Percentiles rank a stretch among this genome's conserved stretches.
Conservation (phyloP, 2,329 filamentous ascomycete genomes). For the Claviceps sp. region DNA sequence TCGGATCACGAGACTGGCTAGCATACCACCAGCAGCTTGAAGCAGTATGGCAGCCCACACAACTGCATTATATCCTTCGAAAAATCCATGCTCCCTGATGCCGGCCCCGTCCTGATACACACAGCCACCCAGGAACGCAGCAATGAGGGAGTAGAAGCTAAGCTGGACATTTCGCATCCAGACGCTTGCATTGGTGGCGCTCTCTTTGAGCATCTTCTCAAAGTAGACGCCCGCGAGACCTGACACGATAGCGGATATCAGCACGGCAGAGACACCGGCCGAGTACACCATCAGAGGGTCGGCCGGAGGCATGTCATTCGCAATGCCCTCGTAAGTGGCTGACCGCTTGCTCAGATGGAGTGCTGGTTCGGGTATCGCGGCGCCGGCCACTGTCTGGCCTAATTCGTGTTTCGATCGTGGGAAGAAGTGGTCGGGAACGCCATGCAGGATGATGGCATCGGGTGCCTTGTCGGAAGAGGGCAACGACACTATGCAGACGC, state of each 20-base stretch:
- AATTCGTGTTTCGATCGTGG: constrained; percentile 69
- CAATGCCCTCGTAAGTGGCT: constrained; percentile 83
- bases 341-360: constrained; percentile 46
- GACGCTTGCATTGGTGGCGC: constrained; percentile 59
- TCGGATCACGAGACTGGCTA: constrained; percentile 38
- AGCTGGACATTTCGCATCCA: constrained; percentile 95
- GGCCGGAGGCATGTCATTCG: constrained; percentile 38
- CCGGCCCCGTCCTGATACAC: constrained; percentile 75
- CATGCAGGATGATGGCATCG: constrained; percentile 46
- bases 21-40: constrained; percentile 71
- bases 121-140: constrained; percentile 75
- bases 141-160: constrained; percentile 86
- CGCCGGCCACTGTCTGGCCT: constrained; percentile 34
- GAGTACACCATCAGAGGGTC: constrained; percentile 57
- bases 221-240: constrained; percentile 79
- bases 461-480: constrained; percentile 45
- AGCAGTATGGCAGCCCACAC: constrained; percentile 78
- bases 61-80: constrained; percentile 84
- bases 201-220: constrained; percentile 84
- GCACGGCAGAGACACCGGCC: constrained; percentile 64
- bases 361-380: constrained; percentile 8
- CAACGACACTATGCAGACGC: constrained; percentile 75
- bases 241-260: constrained; percentile 66
- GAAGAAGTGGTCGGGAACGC: constrained; percentile 55
- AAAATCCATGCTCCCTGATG: constrained; percentile 77